Percentiles rank a stretch among this genome's conserved stretches.
Conservation (phyloP, 2,329 filamentous ascomycete species). For the Calonectria multiphialidica region DNA sequence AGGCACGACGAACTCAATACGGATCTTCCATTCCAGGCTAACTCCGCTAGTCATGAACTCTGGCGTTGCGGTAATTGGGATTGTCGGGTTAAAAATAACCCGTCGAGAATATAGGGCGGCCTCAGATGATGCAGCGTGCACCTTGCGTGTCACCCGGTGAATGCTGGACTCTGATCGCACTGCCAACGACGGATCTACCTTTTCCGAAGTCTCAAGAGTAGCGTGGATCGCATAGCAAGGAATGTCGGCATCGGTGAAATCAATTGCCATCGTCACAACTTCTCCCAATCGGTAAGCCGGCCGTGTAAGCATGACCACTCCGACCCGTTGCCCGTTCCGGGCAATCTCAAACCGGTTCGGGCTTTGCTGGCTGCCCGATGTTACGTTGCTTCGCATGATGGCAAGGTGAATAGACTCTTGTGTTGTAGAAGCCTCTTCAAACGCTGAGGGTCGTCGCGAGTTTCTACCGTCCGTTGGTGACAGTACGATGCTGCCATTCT, state of each 20-base stretch:
- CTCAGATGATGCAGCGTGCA: constrained; percentile 83
- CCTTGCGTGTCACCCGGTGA: constrained; percentile 85
- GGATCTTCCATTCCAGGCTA: constrained; percentile 87
- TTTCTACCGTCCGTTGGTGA: constrained; percentile 75
- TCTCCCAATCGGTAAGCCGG: constrained; percentile 93
- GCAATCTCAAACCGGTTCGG: constrained; percentile 97
- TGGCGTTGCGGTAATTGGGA: constrained; percentile 86
- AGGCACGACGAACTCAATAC: constrained; percentile 93
- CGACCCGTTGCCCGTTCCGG: constrained; percentile 90
- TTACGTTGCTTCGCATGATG: constrained; percentile 84
- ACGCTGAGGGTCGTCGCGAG: constrained; percentile 66
- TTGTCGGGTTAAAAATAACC: constrained; percentile 84
- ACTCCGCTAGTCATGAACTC: constrained; percentile 94
- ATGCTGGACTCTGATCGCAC: constrained; percentile 89
- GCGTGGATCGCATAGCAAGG: constrained; percentile 89
- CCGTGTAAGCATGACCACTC: constrained; percentile 88
- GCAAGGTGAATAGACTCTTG: constrained; percentile 93
- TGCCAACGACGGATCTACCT: constrained; percentile 82
- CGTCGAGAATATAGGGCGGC: constrained; percentile 85
- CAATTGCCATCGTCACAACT: constrained; percentile 84
- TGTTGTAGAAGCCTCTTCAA: constrained; percentile 70
- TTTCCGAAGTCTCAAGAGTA: constrained; percentile 88
- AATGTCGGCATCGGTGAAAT: constrained; percentile 83
- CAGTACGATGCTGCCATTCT: constrained; percentile 70
- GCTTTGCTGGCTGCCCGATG: constrained; percentile 77